These are phyloP conservation scores for Thuja plicata DNA, from an alignment of 83 land plant genomes.

Conservation along the genomic window DNA sequence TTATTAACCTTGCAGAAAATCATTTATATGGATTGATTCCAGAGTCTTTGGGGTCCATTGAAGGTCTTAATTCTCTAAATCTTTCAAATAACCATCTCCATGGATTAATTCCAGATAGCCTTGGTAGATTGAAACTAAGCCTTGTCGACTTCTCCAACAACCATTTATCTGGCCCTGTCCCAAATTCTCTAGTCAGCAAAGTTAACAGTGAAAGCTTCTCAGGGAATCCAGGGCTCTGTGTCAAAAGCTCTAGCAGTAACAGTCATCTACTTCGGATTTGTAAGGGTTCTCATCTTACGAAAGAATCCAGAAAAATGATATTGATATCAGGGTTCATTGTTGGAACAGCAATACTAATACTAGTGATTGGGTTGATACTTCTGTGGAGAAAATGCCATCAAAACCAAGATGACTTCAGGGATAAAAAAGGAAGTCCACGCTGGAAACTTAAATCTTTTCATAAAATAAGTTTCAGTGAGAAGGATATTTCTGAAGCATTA, in stretches of 20 bases:
- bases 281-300: constrained; percentile 6
- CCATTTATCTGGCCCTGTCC: constrained; percentile 57
- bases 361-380: constrained; percentile 22
- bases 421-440: constrained; percentile 17
- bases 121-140: constrained; percentile 51
- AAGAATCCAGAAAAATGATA: constrained; percentile 34
- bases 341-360: constrained; percentile 3
- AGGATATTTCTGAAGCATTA: constrained; percentile 37
- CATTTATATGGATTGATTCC: constrained; percentile 53
- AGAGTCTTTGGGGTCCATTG: constrained; percentile 36
- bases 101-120: constrained; percentile 57
- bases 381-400: constrained; percentile 15
- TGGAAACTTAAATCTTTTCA: constrained; percentile 55
- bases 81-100: constrained; percentile 61
- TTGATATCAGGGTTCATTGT: constrained; percentile 20
- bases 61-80: constrained; percentile 53
- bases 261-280: constrained; percentile 28
- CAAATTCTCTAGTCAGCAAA: constrained; percentile 38
- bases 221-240: constrained; percentile 56
- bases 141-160: constrained; percentile 65
- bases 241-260: constrained; percentile 16
- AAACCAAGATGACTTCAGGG: constrained; percentile 13
- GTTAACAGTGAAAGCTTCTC: constrained; percentile 39
- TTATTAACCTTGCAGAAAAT: constrained; percentile 49
- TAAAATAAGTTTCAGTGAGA: constrained; percentile 39